Evolutionary conservation across 2,329 filamentous ascomycete species (phyloP), one percentile per base, ranked within the genome.

Genomic region (Aureobasidium sp.): DNA sequence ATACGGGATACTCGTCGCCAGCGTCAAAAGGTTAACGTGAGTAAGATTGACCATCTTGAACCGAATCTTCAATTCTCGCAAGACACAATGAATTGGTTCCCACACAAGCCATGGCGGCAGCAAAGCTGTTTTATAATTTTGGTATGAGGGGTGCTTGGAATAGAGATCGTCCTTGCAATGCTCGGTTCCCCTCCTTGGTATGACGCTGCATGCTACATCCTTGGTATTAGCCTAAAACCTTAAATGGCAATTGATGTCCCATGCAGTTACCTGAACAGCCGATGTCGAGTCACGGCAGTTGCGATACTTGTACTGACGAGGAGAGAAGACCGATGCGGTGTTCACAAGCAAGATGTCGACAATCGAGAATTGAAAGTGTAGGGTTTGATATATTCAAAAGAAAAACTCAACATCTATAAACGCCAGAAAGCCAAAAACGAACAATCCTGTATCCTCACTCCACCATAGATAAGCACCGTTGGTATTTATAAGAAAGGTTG

Each of bases 11-110:
- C 70, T 72, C 9, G 68, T 66, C 20, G 71, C 71, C 56, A 73
- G 62, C 36, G 62, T 65, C 52, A 73, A 61, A 47, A 72, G 62
- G 57, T 72, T 70, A 27, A 73, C 71, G 52, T 66, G 60, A 3
- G 70, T 73, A 51, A 73, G 69, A 65, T 71, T 72, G 52, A 72
- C 70, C 72, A 73, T 73, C n/a, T 29, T 9, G 31, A 34, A 34
- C 22, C 22, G 22, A 25, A 25, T 25, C 22, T 25, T 25, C 22
- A 34, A 34, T 1, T 34, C 11, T 1, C 9, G n/a, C n/a, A n/a
- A n/a, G n/a, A n/a, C 31, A 11, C 31, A 34, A 34, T 34, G 9
- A 9, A 34, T 11, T 11, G 8, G 3, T 11, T 34, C 1, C 8
- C 31, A 11, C 12, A 12, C 31, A 12, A 34, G 31, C 29, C 47